Percentiles rank a stretch among this genome's conserved stretches.
phyloP scores from a whole-genome alignment of 164 flowering plant genomes.

The Liriodendron chinense region DNA sequence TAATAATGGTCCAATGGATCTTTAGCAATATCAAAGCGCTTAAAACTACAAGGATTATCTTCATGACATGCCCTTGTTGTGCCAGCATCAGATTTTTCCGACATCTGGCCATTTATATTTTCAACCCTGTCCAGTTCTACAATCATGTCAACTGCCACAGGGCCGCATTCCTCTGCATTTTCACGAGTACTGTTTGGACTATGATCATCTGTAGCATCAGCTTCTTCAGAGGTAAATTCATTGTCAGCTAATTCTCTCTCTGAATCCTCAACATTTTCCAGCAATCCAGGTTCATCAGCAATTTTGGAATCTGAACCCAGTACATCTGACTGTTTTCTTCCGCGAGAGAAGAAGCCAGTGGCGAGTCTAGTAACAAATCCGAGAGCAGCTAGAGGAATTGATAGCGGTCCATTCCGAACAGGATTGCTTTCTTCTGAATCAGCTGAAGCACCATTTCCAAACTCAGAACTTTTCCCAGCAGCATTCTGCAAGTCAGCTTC shows the following conservation, averaged over 20 bases:
- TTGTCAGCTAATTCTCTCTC: conserved; percentile 25
- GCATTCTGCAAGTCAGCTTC: conserved; percentile 31
- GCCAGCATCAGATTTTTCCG: conserved; percentile 27
- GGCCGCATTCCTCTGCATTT: conserved; percentile 23
- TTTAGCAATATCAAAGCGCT: conserved; percentile 73
- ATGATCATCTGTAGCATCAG: conserved; percentile 24
- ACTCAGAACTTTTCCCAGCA: conserved; percentile 23
- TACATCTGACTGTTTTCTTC: conserved; percentile 42
- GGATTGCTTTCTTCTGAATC: conserved; percentile 41
- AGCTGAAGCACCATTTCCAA: conserved; percentile 10
- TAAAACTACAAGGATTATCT: conserved; percentile 40
- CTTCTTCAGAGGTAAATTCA: conserved; percentile 38
- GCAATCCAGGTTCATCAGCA: conserved; percentile 36
- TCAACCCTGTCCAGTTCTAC: conserved; percentile 23
- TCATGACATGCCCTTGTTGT: conserved; percentile 14
- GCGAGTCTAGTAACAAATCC: conserved; percentile 80
- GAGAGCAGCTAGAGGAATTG: conserved; percentile 76
- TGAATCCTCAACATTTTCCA: conserved; percentile 15
- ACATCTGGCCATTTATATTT: conserved; percentile 23
- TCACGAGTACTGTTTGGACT: conserved; percentile 16
- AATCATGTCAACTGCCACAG: conserved; percentile 24
- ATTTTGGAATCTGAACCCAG: conserved; percentile 23
- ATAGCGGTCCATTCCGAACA: conserved; percentile 61
- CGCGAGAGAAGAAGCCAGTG: conserved; percentile 64
- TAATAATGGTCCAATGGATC: conserved; percentile 83